These are phyloP conservation scores for Leishmania aethiopica DNA, from an alignment of 208 protist species.

Conservation along the genomic window DNA sequence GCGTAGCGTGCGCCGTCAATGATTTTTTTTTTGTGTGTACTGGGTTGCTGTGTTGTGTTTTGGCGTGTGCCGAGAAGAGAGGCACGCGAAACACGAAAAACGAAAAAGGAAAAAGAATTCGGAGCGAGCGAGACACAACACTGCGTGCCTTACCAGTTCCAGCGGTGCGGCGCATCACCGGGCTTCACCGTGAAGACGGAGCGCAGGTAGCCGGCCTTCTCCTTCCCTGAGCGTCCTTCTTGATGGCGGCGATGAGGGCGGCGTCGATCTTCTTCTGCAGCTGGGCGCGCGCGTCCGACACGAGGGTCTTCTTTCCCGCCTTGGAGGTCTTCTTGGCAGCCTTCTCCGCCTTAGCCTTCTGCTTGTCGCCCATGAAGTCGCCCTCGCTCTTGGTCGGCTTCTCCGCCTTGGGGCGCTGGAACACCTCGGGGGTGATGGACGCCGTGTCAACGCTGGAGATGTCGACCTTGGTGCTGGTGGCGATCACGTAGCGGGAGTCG, in stretches of 20 bases:
- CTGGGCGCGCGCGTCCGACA: constrained; percentile 69
- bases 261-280: constrained; percentile 84
- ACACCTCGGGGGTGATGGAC: constrained; percentile 69
- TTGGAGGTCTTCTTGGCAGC: constrained; percentile 77
- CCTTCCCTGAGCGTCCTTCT: constrained; percentile 75
- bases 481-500: constrained; percentile 97
- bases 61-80: not conserved
- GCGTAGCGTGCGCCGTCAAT: not conserved
- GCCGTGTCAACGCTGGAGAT: constrained; percentile 85
- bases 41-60: not conserved
- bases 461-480: constrained; percentile 98
- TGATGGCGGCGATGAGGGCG: constrained; percentile 73
- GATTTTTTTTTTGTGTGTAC: not conserved
- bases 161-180: constrained; percentile 84
- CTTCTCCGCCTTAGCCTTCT: constrained; percentile 73
- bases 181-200: constrained; percentile 88
- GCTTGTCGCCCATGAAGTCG: constrained; percentile 86
- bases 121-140: not conserved
- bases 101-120: not conserved
- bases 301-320: constrained; percentile 58
- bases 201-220: constrained; percentile 81
- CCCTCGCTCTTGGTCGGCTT: constrained; percentile 83
- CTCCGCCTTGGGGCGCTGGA: constrained; percentile 68
- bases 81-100: not conserved
- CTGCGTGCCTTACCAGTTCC: constrained; percentile 66